phyloP scores from a whole-genome alignment of 1,284 basidiomycete species.

The Papiliotrema fonsecae region DNA sequence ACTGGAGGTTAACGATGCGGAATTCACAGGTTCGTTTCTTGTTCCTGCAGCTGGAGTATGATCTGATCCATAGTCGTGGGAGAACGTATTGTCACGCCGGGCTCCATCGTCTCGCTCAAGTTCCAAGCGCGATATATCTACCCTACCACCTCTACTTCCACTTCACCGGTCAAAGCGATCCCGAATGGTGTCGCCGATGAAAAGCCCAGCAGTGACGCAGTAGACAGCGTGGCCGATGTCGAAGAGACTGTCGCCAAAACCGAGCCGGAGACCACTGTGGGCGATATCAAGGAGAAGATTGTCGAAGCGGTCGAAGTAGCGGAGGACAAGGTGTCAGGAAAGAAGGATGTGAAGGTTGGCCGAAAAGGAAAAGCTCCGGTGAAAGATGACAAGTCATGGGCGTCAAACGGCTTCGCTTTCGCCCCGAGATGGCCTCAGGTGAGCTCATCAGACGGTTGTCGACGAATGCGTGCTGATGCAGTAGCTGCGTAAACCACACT shows the following conservation, averaged over 20 bases:
- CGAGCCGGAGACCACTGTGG: slow-evolving; percentile 11
- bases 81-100: slow-evolving; percentile 81
- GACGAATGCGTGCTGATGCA: slow-evolving; percentile 5
- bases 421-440: slow-evolving; percentile 88
- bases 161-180: not conserved
- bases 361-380: slow-evolving; percentile 28
- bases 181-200: slow-evolving; percentile 8
- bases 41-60: slow-evolving; percentile 2
- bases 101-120: slow-evolving; percentile 81
- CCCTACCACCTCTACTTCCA: slow-evolving; percentile 17
- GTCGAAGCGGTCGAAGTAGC: slow-evolving; percentile 49
- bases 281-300: slow-evolving; percentile 50
- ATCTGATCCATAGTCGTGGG: slow-evolving; percentile 65
- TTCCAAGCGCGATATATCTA: slow-evolving; percentile 57
- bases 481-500: slow-evolving; percentile 78
- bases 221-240: slow-evolving; percentile 23
- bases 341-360: slow-evolving; percentile 60
- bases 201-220: slow-evolving; percentile 8
- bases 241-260: slow-evolving; percentile 16
- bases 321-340: slow-evolving; percentile 53
- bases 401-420: slow-evolving; percentile 64
- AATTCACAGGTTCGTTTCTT: slow-evolving; percentile 69
- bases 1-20: slow-evolving; percentile 75
- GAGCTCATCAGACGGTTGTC: slow-evolving; percentile 35
- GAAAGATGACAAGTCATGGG: slow-evolving; percentile 47